Evolutionary conservation across 441 rosid genomes (phyloP).

Genomic region (Erysimum cheiri): DNA sequence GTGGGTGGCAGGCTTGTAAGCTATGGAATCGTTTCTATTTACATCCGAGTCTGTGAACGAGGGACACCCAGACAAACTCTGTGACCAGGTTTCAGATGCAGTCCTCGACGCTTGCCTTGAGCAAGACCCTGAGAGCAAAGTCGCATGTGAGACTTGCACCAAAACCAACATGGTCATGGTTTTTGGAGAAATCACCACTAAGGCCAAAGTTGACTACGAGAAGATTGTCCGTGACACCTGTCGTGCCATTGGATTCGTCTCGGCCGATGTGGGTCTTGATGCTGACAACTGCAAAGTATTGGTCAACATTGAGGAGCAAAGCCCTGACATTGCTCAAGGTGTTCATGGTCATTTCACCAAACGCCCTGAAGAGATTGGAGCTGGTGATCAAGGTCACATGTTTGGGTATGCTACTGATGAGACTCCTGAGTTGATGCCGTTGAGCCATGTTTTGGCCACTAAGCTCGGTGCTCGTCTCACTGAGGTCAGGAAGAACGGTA

Average conservation of each 20-base stretch:
- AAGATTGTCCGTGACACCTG: slow-evolving; percentile 74
- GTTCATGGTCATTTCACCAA: slow-evolving; percentile 72
- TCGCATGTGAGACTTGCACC: slow-evolving; percentile 75
- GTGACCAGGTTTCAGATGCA: slow-evolving; percentile 69
- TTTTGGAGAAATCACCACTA: slow-evolving; percentile 71
- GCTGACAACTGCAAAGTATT: slow-evolving; percentile 69
- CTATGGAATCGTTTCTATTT: slow-evolving; percentile 70
- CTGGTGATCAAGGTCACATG: slow-evolving; percentile 81
- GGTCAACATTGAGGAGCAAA: slow-evolving; percentile 72
- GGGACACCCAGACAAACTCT: slow-evolving; percentile 80
- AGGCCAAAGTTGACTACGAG: slow-evolving; percentile 64
- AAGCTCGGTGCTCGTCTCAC: slow-evolving; percentile 61
- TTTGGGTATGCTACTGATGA: slow-evolving; percentile 79
- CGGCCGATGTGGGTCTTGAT: slow-evolving; percentile 65
- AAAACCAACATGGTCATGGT: slow-evolving; percentile 83
- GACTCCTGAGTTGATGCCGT: slow-evolving; percentile 66
- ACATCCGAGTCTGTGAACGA: slow-evolving; percentile 74
- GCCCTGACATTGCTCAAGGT: slow-evolving; percentile 75
- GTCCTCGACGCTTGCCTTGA: slow-evolving; percentile 69
- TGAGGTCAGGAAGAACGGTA: slow-evolving; percentile 64
- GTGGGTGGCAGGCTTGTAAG: slow-evolving; percentile 39
- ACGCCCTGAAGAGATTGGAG: slow-evolving; percentile 70
- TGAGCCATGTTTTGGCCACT: slow-evolving; percentile 60
- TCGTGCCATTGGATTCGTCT: slow-evolving; percentile 62
- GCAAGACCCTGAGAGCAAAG: slow-evolving; percentile 73